A percentile compares a stretch with the other conserved stretches of the same genome.
phyloP scores from a whole-genome alignment of 108 stramenopile species.

The Bacterosira constricta region DNA sequence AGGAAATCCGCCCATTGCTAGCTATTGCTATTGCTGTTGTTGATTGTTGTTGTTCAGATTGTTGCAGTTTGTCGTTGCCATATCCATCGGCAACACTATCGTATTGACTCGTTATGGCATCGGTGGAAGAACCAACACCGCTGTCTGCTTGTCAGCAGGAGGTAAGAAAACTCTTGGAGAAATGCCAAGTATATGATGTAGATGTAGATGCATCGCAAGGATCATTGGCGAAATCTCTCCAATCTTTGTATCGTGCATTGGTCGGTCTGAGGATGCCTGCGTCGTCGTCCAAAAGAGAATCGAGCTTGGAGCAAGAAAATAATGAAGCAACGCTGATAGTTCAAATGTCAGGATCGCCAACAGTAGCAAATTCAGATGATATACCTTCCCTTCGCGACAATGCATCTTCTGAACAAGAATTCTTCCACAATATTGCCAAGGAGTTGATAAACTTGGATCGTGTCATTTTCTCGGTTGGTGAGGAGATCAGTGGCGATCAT shows the following conservation, averaged over 20 bases:
- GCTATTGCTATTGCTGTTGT: too few species aligned
- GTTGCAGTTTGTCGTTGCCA: too few species aligned
- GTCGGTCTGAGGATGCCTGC: neutral
- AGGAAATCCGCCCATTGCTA: too few species aligned
- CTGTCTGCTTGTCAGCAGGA: neutral
- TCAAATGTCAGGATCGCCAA: neutral
- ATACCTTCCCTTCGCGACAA: neutral
- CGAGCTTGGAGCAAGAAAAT: neutral
- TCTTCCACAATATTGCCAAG: conserved; percentile 14
- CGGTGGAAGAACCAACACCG: neutral
- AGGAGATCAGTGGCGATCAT: conserved; percentile 33
- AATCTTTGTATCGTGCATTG: conserved; percentile 10
- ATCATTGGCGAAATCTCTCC: conserved; percentile 1
- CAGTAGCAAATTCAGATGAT: neutral
- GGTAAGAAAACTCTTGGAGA: conserved; percentile 7
- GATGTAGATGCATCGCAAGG: conserved; percentile 16
- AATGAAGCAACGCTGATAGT: neutral
- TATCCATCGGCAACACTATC: too few species aligned
- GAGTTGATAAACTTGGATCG: conserved; percentile 30
- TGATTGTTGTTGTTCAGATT: too few species aligned
- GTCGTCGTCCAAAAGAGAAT: neutral
- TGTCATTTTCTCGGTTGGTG: conserved; percentile 35
- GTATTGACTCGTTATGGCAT: too few species aligned
- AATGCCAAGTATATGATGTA: conserved; percentile 12
- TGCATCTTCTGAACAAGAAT: conserved; percentile 1